Conservation (phyloP, 495 filamentous ascomycete species). For the Jackrogersella minutella region DNA sequence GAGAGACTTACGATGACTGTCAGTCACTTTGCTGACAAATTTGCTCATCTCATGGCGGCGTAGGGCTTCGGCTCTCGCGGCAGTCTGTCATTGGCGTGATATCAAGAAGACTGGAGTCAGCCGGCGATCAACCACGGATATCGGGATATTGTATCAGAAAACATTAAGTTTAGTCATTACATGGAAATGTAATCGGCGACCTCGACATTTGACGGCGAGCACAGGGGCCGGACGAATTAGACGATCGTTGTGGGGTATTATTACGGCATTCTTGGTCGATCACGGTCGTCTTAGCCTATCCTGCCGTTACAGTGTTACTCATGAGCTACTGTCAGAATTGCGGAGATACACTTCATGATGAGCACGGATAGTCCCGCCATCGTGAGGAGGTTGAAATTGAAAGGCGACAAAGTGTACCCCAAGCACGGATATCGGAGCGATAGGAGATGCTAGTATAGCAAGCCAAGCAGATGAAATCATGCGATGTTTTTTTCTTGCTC, state of each 20-base stretch:
- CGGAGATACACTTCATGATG: neutral
- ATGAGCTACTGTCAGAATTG: neutral
- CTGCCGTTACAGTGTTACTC: neutral
- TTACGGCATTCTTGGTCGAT: neutral
- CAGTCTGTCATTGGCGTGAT: conserved; percentile 4
- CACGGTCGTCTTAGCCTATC: neutral
- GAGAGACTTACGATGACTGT: conserved; percentile 16
- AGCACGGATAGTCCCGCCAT: neutral
- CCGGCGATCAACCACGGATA: neutral
- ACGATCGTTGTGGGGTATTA: conserved; percentile 6
- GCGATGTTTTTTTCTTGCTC: neutral
- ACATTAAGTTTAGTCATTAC: neutral
- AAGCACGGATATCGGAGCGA: neutral
- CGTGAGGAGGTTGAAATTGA: conserved; percentile 3
- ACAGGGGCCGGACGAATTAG: neutral
- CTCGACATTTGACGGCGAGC: neutral
- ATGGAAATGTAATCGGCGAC: conserved; percentile 34
- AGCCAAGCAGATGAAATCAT: conserved; percentile 18
- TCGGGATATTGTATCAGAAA: neutral
- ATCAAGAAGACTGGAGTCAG: neutral
- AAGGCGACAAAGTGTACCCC: neutral
- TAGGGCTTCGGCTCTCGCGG: conserved; percentile 13
- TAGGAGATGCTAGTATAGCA: neutral
- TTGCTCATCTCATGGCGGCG: conserved; percentile 17
- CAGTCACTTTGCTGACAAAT: conserved; percentile 17